Conservation (phyloP, 345 rosid genomes). For the Syzygium aromaticum region DNA sequence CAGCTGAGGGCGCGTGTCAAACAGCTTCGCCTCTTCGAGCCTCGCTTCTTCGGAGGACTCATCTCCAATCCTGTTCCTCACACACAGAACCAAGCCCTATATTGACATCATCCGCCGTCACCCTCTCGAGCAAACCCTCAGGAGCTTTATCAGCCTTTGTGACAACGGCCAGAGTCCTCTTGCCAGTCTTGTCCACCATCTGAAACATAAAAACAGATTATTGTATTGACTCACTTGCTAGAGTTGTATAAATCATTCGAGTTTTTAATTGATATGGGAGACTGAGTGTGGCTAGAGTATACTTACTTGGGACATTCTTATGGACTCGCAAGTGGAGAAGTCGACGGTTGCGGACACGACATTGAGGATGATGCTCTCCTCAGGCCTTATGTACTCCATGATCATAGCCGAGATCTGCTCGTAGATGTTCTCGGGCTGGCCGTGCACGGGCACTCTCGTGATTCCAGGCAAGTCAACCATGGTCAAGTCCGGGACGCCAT, state of each 20-base stretch:
- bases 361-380: slow-evolving; percentile 38
- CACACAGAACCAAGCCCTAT: slow-evolving; percentile 39
- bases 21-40: slow-evolving; percentile 7
- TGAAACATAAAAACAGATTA: neutral
- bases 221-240: neutral
- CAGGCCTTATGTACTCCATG: slow-evolving; percentile 32
- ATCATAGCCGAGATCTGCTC: slow-evolving; percentile 35
- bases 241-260: neutral
- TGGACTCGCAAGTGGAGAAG: slow-evolving; percentile 46
- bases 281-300: neutral
- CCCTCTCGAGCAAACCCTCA: neutral
- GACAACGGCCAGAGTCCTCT: slow-evolving; percentile 41
- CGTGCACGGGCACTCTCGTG: slow-evolving; percentile 37
- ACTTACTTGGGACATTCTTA: slow-evolving; percentile 32
- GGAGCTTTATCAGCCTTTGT: slow-evolving; percentile 38
- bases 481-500: slow-evolving; percentile 39
- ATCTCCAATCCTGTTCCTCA: slow-evolving; percentile 26
- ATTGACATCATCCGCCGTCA: slow-evolving; percentile 32
- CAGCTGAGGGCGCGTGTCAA: slow-evolving; percentile 5
- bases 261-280: neutral
- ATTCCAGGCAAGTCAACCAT: slow-evolving; percentile 62
- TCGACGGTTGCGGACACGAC: slow-evolving; percentile 37
- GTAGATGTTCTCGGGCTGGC: slow-evolving; percentile 38
- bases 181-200: slow-evolving; percentile 31
- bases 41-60: slow-evolving; percentile 21